Percentiles rank a stretch among this genome's conserved stretches.
These are phyloP conservation scores for Coemansia sp. DNA, from an alignment of 192 early-diverging fungal species.

Conservation along the genomic window DNA sequence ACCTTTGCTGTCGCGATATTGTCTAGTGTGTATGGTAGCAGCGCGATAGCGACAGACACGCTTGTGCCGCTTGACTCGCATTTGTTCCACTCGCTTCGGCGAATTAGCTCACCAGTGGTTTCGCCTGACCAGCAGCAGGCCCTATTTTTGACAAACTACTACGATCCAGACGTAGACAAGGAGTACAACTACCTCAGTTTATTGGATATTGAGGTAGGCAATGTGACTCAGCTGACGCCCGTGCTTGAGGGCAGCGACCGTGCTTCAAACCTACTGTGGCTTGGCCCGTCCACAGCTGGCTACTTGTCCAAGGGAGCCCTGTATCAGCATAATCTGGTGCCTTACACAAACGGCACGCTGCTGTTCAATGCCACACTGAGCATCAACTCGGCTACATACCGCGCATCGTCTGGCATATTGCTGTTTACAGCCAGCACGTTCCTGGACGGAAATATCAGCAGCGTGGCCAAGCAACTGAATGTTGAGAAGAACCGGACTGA, in stretches of 20 bases:
- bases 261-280: constrained; percentile 34
- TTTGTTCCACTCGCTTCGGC: constrained; percentile 32
- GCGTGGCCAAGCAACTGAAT: constrained; percentile 44
- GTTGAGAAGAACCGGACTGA: constrained; percentile 49
- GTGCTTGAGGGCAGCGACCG: constrained; percentile 1
- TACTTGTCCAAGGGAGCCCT: constrained; percentile 22
- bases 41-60: background rate
- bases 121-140: constrained; percentile 29
- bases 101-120: constrained; percentile 28
- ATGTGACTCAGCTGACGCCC: constrained; percentile 31
- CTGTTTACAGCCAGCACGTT: constrained; percentile 29
- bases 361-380: constrained; percentile 21
- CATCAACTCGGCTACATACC: constrained; percentile 27
- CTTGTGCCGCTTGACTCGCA: constrained; percentile 17
- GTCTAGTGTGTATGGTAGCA: background rate
- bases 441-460: constrained; percentile 43
- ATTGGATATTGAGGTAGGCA: constrained; percentile 21
- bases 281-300: constrained; percentile 10
- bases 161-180: constrained; percentile 26
- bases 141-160: constrained; percentile 28
- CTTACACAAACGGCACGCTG: constrained; percentile 23
- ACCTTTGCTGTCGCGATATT: constrained; percentile 28
- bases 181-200: constrained; percentile 12
- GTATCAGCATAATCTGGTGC: constrained; percentile 25
- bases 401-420: background rate